A percentile compares a stretch with the other conserved stretches of the same genome.
These are phyloP conservation scores for Corymbia maculata DNA, from an alignment of 345 rosid species.

Conservation along the genomic window DNA sequence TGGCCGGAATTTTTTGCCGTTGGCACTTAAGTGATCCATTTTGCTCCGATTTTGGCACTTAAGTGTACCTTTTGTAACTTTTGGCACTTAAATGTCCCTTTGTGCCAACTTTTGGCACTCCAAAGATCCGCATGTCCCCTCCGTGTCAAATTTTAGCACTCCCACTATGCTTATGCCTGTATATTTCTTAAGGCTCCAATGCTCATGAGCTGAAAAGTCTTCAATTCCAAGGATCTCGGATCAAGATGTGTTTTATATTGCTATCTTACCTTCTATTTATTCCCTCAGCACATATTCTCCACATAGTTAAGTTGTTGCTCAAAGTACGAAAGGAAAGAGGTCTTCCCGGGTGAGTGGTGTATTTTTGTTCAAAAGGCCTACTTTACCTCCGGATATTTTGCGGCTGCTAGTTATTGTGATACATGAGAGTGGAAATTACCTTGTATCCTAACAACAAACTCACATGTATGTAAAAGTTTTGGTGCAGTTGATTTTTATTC, in stretches of 20 bases:
- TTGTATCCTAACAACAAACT: background rate
- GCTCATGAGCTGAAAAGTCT: background rate
- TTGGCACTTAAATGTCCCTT: no score
- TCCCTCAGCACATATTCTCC: background rate
- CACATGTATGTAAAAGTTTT: background rate
- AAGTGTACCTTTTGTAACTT: no score
- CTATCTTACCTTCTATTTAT: background rate
- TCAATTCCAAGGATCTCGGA: background rate
- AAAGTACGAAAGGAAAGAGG: background rate
- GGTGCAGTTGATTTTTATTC: background rate
- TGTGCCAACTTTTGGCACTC: no score
- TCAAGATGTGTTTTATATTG: background rate
- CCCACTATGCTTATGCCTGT: no score
- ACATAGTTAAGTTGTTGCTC: background rate
- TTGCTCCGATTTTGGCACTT: no score
- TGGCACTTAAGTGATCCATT: no score
- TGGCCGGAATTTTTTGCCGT: no score
- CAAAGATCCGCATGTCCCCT: no score
- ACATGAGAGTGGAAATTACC: background rate
- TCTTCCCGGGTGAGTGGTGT: background rate
- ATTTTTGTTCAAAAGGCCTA: background rate
- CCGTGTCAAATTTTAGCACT: no score
- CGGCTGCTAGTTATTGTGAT: background rate
- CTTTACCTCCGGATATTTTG: background rate
- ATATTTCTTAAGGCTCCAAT: slow-evolving; percentile 55